Percentiles rank a stretch among this genome's conserved stretches.
Evolutionary conservation across 2,329 filamentous ascomycete genomes (phyloP).

Genomic region (Ceratocystis albifundus): DNA sequence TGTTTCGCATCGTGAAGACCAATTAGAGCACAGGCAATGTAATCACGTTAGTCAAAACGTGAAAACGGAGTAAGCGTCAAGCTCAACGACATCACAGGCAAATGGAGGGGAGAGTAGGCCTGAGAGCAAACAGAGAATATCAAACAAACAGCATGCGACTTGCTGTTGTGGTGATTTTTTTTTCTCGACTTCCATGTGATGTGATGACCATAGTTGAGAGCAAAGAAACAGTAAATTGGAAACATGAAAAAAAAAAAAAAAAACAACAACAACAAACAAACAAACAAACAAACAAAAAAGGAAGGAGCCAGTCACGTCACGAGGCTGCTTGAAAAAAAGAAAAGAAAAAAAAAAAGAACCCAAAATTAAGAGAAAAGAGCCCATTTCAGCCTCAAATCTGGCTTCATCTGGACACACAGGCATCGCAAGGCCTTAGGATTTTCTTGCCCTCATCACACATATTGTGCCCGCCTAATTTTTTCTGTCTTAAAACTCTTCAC

Average conservation of each 20-base stretch:
- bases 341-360: not conserved
- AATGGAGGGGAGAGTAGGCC: not conserved
- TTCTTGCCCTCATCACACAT: not conserved
- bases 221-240: not conserved
- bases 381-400: not conserved
- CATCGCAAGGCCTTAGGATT: not conserved
- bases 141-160: not conserved
- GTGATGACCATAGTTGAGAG: not conserved
- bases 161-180: too few relatives aligned
- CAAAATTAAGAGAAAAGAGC: not conserved
- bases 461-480: not conserved
- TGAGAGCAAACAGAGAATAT: not conserved
- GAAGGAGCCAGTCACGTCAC: not conserved
- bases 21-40: conserved; percentile 9
- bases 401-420: not conserved
- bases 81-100: not conserved
- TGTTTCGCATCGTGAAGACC: conserved; percentile 4
- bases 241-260: not conserved
- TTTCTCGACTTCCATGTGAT: not conserved
- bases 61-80: not conserved
- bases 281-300: not conserved
- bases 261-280: too few relatives aligned
- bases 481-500: not conserved
- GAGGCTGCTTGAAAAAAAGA: not conserved
- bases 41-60: conserved; percentile 1